Base-by-base conservation (phyloP, 2,329 filamentous ascomycete species). In the Bisporella sp. region DNA sequence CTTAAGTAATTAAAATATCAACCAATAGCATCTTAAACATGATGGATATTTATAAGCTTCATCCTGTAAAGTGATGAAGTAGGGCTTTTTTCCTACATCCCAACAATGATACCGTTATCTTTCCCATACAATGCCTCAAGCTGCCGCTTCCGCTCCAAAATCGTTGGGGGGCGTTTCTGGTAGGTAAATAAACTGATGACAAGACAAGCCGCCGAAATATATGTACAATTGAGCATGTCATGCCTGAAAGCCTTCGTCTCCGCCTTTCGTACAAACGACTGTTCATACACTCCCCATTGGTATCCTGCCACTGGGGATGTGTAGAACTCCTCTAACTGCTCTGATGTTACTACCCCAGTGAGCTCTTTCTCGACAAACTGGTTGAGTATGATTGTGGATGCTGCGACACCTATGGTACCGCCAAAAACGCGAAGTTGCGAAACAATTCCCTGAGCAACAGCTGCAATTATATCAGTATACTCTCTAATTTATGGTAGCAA, bases 391-490 rank as follows among this genome's bases (percentile, higher is more conserved):
- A 81, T 73, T n/a, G 76, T 81, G 55, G 79, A 80, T 29, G 76
- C 63, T 0, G 79, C 75, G 41, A 84, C 69, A 1, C 80, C 81
- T 31, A 83, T 69, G 37, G 76, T 76, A 3, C 81, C 80, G 1
- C 81, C 81, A 2, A 84, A 66, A 0, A 83, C 76, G 11, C 81
- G 73, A 1, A 76, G 73, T 62, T 84, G 80, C 1, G 80, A 77
- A 7, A 82, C 71, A 4, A 78, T 74, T 0, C 79, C 81, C 56
- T 83, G 78, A 0, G 77, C 78, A 2, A 78, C 75, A 1, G 80
- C 79, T 46, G 35, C 4, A 33, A 5, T 29, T 21, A 21, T 21
- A 3, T 21, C 21, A 21, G 21, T 21, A 21, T 21, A 21, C 21
- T 21, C 21, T 21, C 21, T 21, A 21, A 21, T 21, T 21, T 21